These are phyloP conservation scores for Termitomyces eurrhizus DNA, from an alignment of 768 basidiomycete genomes.

Conservation along the genomic window DNA sequence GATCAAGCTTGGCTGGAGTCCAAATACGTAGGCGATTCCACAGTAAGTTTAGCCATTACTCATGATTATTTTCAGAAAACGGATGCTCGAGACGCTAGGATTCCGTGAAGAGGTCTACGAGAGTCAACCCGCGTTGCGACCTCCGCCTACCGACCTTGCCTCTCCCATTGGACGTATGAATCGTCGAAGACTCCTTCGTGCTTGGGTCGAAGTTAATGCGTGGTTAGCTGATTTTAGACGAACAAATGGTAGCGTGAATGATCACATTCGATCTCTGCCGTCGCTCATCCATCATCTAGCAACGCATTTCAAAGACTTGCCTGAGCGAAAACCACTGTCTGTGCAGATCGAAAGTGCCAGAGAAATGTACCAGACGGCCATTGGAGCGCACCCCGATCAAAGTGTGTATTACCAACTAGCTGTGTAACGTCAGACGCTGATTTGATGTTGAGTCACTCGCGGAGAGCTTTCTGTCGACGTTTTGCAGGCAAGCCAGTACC, in stretches of 20 bases:
- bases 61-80: slow-evolving; percentile 29
- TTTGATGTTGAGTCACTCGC: slow-evolving; percentile 42
- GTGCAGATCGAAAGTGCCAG: slow-evolving; percentile 56
- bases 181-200: slow-evolving; percentile 64
- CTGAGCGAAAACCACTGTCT: slow-evolving; percentile 36
- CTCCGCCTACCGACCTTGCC: slow-evolving; percentile 49
- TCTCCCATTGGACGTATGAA: slow-evolving; percentile 45
- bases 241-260: slow-evolving; percentile 32
- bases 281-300: slow-evolving; percentile 28
- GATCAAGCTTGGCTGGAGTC: slow-evolving; percentile 10
- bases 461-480: slow-evolving; percentile 42
- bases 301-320: slow-evolving; percentile 36
- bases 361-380: slow-evolving; percentile 67
- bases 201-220: slow-evolving; percentile 74
- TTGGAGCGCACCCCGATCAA: slow-evolving; percentile 78
- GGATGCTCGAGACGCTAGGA: slow-evolving; percentile 40
- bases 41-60: slow-evolving; percentile 43
- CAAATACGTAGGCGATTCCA: slow-evolving; percentile 22
- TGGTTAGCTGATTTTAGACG: slow-evolving; percentile 61
- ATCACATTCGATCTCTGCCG: neutral
- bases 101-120: slow-evolving; percentile 35
- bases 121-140: slow-evolving; percentile 42
- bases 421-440: slow-evolving; percentile 5
- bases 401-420: slow-evolving; percentile 38
- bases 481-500: slow-evolving; percentile 30